Evolutionary conservation across 129 eudicot species (phyloP), one percentile per base, ranked within the genome.

Genomic region (Lonicera japonica): DNA sequence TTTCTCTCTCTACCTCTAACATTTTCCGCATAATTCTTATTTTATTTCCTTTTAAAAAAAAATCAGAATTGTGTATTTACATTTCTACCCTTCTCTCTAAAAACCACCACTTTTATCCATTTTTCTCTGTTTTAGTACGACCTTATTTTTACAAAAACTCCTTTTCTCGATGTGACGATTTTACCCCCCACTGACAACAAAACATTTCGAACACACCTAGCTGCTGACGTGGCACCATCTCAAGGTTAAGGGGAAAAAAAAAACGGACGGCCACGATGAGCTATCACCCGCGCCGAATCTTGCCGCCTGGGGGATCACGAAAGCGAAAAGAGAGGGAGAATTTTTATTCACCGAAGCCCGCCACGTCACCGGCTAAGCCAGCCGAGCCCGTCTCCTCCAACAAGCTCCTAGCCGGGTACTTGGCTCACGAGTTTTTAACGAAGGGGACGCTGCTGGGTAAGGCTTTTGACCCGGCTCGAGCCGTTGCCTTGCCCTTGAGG

Each of bases 371-470:
- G 43, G 47, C 47, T 38, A 58, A 41, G 15, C 22, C 20, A 53
- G 36, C 65, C 18, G 83, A 65, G 62, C 73, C 68, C 54, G 18
- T 39, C 23, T 18, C 68, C 5, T 62, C 94, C 0, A 75, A 72
- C 72, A 74, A 73, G 63, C 73, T 82, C 5, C 38, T 87, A 61
- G 95, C 91, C 60, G 95, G 95, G 5, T 83, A 73, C 81, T 62
- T 87, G 81, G 95, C 95, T 10, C 47, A 70, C 50, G 95, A 87
- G 67, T 87, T 80, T 24, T 43, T 80, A 18, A 80, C 91, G 2
- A 72, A 68, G 45, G 95, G 95, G 1, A 87, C 91, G 3, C 54
- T 87, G 8, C 41, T 87, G 21, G 88, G 95, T 10, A 75, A 77
- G 52, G 79, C 72, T 50, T 66, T 77, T 45, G 95, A 80, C 47